Percentiles rank a stretch among this genome's conserved stretches.
Evolutionary conservation across 495 filamentous ascomycete genomes (phyloP).

Genomic region (Aspergillus campestris): DNA sequence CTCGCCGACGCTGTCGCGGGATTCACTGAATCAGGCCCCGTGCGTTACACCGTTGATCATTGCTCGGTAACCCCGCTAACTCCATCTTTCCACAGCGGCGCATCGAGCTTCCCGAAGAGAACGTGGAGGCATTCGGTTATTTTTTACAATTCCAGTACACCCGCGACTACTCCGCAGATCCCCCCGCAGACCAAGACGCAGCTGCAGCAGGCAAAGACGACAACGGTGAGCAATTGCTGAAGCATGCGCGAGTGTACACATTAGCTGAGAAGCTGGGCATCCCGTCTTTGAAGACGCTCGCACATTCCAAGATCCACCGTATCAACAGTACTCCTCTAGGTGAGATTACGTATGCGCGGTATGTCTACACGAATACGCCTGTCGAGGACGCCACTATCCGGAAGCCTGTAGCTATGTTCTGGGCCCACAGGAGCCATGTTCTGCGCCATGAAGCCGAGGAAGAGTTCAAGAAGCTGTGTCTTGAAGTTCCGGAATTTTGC

Average conservation of each 20-base stretch:
- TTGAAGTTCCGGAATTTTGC: constrained; percentile 83
- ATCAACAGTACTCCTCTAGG: constrained; percentile 77
- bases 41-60: constrained; percentile 5
- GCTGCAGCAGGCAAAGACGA: constrained; percentile 56
- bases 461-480: constrained; percentile 70
- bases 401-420: constrained; percentile 80
- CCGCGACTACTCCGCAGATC: constrained; percentile 69
- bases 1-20: constrained; percentile 55
- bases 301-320: constrained; percentile 81
- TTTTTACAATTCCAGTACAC: constrained; percentile 93
- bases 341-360: constrained; percentile 83
- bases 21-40: constrained; percentile 38
- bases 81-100: constrained; percentile 36
- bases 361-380: constrained; percentile 72
- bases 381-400: constrained; percentile 64
- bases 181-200: constrained; percentile 42
- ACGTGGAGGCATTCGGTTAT: constrained; percentile 74
- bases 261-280: constrained; percentile 73
- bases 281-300: constrained; percentile 62
- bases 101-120: constrained; percentile 60
- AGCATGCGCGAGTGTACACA: constrained; percentile 83
- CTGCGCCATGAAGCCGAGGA: constrained; percentile 76
- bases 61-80: not conserved
- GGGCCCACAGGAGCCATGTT: constrained; percentile 73
- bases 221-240: constrained; percentile 66